Evolutionary conservation across 148 eudicot species (phyloP), one percentile per base, ranked within the genome.

Genomic region (Camellia japonica): DNA sequence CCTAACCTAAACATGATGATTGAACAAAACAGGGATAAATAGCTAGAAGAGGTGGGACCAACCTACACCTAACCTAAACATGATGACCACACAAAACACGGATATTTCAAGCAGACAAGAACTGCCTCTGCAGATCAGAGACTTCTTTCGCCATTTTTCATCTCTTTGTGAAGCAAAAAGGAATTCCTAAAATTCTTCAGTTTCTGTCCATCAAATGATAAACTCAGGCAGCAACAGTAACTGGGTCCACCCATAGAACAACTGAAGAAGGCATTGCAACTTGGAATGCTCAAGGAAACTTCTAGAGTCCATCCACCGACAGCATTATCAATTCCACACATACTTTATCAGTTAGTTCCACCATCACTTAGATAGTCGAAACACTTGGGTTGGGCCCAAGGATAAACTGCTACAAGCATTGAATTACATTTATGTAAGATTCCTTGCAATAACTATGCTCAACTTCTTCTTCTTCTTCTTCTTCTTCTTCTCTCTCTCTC

Each of bases 141-240:
- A 64, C 68, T 64, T 0, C 47, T 12, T 16, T 0, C 46, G 15
- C 18, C 15, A 41, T 41, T 7, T 46, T 15, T n/a, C 52, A 47
- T 69, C 73, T 69, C 73, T 52, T 69, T 20, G 20, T 44, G 23
- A 69, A 69, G 73, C 52, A 44, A 69, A 54, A 69, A 44, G 23
- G 54, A 69, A 44, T 41, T 41, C 46, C 70, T 46, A n/a, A 43
- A 42, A 69, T 46, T 7, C 20, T 16, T 69, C 12, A 10, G 52
- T 69, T 44, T 47, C 15, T 68, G 13, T 49, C n/a, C 18, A 43
- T 19, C 6, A 43, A 69, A 46, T 69, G 13, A 68, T 19, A 44
- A 69, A 44, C 54, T 2, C 5, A 43, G n/a, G 73, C n/a, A 43
- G 7, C 20, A 46, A 43, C 6, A 13, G 7, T 16, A 66, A 16